Percentiles rank a stretch among this genome's conserved stretches.
These are phyloP conservation scores for Lepidium aucheri DNA, from an alignment of 345 rosid species.

Conservation along the genomic window DNA sequence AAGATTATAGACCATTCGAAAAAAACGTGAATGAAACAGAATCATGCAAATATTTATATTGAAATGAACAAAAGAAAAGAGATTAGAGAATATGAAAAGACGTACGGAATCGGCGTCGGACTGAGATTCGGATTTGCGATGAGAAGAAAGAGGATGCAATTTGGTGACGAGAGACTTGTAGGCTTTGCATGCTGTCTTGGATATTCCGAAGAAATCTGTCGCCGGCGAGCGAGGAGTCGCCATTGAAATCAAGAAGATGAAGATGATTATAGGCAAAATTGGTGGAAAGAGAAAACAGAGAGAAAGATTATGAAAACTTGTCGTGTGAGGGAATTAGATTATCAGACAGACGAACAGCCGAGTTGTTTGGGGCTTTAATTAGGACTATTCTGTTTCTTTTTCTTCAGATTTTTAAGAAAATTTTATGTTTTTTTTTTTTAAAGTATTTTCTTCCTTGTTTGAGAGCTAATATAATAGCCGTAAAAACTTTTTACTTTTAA, in stretches of 20 bases:
- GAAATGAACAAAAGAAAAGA: background rate
- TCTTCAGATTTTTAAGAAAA: background rate
- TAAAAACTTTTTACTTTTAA: background rate
- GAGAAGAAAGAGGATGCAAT: constrained; percentile 34
- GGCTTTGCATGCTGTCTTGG: constrained; percentile 40
- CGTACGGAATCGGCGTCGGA: constrained; percentile 27
- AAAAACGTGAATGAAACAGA: background rate
- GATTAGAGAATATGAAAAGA: background rate
- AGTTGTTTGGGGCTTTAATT: constrained; percentile 28
- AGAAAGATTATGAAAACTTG: background rate
- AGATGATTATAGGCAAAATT: background rate
- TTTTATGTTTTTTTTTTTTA: background rate
- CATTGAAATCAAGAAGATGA: constrained; percentile 22
- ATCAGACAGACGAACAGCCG: constrained; percentile 17
- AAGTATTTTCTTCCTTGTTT: background rate
- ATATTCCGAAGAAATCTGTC: constrained; percentile 36
- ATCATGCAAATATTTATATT: no score
- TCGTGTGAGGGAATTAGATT: constrained; percentile 15
- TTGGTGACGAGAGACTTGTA: constrained; percentile 53
- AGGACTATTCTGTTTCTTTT: constrained; percentile 12
- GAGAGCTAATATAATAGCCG: background rate
- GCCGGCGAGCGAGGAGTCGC: constrained; percentile 32
- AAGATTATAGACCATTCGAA: background rate
- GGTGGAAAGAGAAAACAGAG: background rate
- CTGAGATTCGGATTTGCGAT: constrained; percentile 30